These are phyloP conservation scores for Phytophthora palmivora DNA, from an alignment of 352 stramenopile species.

Conservation along the genomic window DNA sequence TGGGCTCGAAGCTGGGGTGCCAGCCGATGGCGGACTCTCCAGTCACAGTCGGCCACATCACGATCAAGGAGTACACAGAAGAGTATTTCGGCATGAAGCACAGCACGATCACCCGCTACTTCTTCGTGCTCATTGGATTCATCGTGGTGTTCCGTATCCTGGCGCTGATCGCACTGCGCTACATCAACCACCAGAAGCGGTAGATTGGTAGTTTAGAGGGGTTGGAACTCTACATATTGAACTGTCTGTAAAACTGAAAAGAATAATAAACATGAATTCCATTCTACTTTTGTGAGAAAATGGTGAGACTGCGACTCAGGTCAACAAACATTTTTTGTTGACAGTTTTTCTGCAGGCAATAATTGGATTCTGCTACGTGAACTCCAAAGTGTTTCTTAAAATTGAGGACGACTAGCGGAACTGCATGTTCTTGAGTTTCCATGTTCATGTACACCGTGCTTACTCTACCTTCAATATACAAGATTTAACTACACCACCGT, in stretches of 20 bases:
- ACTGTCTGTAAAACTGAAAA: no score
- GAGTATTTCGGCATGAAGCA: slow-evolving; percentile 37
- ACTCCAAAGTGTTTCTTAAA: no score
- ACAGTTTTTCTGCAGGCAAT: no score
- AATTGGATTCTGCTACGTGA: no score
- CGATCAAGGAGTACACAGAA: slow-evolving; percentile 38
- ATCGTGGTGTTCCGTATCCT: slow-evolving; percentile 42
- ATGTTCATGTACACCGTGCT: no score
- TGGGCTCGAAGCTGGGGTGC: slow-evolving; percentile 31
- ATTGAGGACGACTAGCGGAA: no score
- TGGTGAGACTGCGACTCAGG: no score
- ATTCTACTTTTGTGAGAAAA: slow-evolving; percentile 4
- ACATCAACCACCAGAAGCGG: slow-evolving; percentile 48
- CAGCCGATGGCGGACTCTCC: slow-evolving; percentile 30
- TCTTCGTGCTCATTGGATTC: slow-evolving; percentile 31
- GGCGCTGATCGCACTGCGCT: slow-evolving; percentile 38
- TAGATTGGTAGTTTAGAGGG: slow-evolving; percentile 7
- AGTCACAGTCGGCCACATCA: slow-evolving; percentile 34
- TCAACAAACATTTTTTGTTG: no score
- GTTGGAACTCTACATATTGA: not conserved
- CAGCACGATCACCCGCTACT: slow-evolving; percentile 22
- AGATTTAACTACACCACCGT: no score
- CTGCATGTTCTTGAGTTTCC: no score
- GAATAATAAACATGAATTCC: no score
- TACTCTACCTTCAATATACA: no score